Percentiles rank a stretch among this genome's conserved stretches.
phyloP scores from a whole-genome alignment of 2,329 filamentous ascomycete genomes.

The Sporothrix pallida region DNA sequence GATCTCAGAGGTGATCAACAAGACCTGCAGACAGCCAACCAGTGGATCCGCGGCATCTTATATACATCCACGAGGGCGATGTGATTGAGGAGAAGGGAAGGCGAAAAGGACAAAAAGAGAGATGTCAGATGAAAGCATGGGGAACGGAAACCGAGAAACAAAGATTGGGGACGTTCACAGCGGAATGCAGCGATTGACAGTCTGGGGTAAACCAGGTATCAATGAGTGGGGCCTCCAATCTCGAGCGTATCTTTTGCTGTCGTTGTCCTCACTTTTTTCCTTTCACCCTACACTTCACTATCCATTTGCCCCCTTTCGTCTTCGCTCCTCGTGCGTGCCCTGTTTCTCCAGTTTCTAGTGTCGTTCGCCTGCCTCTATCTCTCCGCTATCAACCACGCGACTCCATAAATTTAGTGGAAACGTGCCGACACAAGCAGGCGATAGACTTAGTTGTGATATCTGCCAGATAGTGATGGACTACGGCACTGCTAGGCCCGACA shows the following conservation, averaged over 20 bases:
- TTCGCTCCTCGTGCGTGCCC: neutral
- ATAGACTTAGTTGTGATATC: neutral
- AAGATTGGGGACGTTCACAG: neutral
- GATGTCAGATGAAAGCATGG: neutral
- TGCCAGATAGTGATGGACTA: no score
- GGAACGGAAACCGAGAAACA: neutral
- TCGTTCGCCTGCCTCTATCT: neutral
- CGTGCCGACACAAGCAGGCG: neutral
- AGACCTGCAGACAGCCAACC: neutral
- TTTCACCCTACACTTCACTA: neutral
- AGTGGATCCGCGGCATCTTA: conserved; percentile 22
- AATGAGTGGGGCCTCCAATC: neutral
- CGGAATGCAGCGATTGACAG: neutral
- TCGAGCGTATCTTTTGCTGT: neutral
- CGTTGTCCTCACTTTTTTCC: no score
- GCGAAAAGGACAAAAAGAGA: no score
- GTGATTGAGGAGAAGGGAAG: neutral
- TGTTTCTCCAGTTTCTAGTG: conserved; percentile 16
- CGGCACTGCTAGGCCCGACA: no score
- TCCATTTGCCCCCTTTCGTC: conserved; percentile 6
- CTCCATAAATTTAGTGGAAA: neutral
- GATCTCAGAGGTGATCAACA: neutral
- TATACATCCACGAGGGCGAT: neutral
- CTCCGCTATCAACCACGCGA: conserved; percentile 10
- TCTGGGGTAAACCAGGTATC: conserved; percentile 18